phyloP scores from a whole-genome alignment of 2,329 filamentous ascomycete genomes.

The Exophiala alcalophila region DNA sequence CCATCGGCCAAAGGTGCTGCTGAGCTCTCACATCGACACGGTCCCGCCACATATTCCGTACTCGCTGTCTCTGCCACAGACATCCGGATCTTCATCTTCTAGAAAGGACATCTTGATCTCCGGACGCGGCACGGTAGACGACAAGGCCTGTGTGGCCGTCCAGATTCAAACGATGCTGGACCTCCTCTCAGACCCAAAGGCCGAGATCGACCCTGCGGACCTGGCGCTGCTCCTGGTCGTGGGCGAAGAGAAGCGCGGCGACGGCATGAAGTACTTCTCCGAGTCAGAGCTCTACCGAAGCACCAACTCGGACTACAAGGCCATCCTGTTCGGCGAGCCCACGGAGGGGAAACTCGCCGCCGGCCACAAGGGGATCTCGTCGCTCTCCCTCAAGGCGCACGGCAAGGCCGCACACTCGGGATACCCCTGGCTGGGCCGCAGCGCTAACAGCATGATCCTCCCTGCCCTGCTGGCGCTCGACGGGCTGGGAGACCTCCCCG shows the following conservation, averaged over 20 bases:
- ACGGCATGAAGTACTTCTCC: conserved; percentile 67
- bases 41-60: conserved; percentile 52
- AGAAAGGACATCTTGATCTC: conserved; percentile 38
- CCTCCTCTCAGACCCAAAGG: conserved; percentile 43
- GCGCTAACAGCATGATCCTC: conserved; percentile 77
- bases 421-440: conserved; percentile 85
- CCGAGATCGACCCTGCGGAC: conserved; percentile 29
- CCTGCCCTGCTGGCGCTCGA: conserved; percentile 67
- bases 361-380: conserved; percentile 84
- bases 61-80: conserved; percentile 38
- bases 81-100: conserved; percentile 37
- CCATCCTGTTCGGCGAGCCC: conserved; percentile 88
- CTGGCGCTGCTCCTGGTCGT: conserved; percentile 63
- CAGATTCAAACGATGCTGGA: conserved; percentile 45
- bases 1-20: conserved; percentile 36
- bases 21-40: conserved; percentile 77
- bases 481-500: conserved; percentile 51
- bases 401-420: conserved; percentile 85
- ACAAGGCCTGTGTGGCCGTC: conserved; percentile 46
- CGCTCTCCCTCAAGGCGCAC: conserved; percentile 63
- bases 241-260: conserved; percentile 76
- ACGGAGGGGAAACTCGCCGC: conserved; percentile 84
- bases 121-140: conserved; percentile 48
- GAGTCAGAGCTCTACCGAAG: conserved; percentile 45
- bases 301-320: conserved; percentile 50